Evolutionary conservation across 1,139 yeast genomes (phyloP).

Genomic region (Magnusiomyces ingens): DNA sequence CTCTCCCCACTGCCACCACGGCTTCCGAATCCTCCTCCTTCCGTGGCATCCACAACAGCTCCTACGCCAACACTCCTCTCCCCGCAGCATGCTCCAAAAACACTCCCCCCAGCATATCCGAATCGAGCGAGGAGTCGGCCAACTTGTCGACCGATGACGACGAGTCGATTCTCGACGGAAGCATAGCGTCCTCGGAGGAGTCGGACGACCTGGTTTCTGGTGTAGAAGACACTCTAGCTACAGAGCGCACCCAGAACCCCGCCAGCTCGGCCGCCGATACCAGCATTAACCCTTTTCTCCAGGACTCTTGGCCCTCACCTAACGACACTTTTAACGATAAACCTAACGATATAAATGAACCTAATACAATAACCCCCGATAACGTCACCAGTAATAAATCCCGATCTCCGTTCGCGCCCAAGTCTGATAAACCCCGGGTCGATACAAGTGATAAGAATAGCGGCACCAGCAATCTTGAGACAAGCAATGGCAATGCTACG

Average conservation of each 20-base stretch:
- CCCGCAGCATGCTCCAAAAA: neutral
- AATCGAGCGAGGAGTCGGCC: constrained; percentile 13
- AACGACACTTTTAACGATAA: neutral
- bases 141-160: constrained; percentile 14
- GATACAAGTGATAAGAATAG: no score
- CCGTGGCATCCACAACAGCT: constrained; percentile 10
- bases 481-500: no score
- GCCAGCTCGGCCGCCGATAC: no score
- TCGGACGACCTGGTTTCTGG: constrained; percentile 4
- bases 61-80: constrained; percentile 9
- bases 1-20: neutral
- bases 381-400: neutral
- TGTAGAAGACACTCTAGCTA: neutral
- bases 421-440: no score
- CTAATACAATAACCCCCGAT: neutral
- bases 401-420: no score
- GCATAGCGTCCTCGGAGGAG: constrained; percentile 14
- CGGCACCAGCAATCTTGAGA: no score
- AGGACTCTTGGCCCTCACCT: no score
- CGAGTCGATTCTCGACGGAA: constrained; percentile 12
- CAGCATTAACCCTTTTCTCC: neutral
- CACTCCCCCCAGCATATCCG: constrained; percentile 12
- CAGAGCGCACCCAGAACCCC: no score
- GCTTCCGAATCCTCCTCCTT: constrained; percentile 2
- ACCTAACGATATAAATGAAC: neutral